These are phyloP conservation scores for Lasiodiplodia hormozganensis DNA, from an alignment of 2,329 filamentous ascomycete species.

Conservation along the genomic window DNA sequence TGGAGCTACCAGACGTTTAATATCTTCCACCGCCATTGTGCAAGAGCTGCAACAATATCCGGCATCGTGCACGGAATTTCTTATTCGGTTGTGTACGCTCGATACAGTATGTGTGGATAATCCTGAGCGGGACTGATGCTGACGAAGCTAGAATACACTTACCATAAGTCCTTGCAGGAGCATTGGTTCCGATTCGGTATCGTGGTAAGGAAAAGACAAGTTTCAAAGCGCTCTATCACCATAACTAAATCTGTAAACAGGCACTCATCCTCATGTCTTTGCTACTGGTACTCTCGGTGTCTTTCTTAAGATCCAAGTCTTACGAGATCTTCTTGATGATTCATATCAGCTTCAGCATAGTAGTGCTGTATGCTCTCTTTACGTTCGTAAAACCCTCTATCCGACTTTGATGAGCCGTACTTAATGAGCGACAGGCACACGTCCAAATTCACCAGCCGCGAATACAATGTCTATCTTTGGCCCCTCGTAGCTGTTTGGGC, in stretches of 20 bases:
- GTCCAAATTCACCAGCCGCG: conserved; percentile 57
- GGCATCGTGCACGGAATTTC: conserved; percentile 68
- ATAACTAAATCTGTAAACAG: not conserved
- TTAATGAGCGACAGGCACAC: conserved; percentile 50
- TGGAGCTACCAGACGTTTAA: conserved; percentile 74
- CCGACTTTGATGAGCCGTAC: not conserved
- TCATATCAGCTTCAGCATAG: conserved; percentile 49
- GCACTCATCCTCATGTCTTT: conserved; percentile 54
- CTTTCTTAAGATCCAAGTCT: conserved; percentile 58
- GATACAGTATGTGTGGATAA: conserved; percentile 29
- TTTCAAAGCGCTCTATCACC: not conserved
- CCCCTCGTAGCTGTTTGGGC: conserved; percentile 58
- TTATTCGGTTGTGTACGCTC: conserved; percentile 59
- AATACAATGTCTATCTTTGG: conserved; percentile 60
- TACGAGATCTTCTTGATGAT: conserved; percentile 54
- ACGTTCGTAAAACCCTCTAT: conserved; percentile 48
- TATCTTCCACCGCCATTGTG: conserved; percentile 71
- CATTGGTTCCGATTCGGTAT: conserved; percentile 14
- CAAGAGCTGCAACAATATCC: conserved; percentile 66
- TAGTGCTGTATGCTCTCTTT: conserved; percentile 59
- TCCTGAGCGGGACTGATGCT: not conserved
- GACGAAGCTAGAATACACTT: not conserved
- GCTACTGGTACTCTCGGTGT: conserved; percentile 56
- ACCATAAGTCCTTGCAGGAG: not conserved
- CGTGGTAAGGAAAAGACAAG: not conserved